Percentiles rank a stretch among this genome's conserved stretches.
Evolutionary conservation across 768 basidiomycete genomes (phyloP).

Genomic region (Hebeloma cylindrosporum): DNA sequence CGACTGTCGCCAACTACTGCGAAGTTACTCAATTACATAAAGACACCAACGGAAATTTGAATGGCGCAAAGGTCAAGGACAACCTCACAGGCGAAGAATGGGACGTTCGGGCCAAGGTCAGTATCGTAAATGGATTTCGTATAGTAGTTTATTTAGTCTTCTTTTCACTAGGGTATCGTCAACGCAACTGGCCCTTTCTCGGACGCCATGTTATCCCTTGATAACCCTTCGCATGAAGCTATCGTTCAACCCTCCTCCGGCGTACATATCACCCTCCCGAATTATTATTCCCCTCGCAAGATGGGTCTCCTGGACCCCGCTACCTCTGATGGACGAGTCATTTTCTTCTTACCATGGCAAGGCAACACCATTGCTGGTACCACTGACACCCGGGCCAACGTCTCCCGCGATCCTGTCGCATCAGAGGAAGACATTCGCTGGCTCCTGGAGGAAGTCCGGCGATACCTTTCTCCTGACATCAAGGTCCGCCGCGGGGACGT

Average conservation of each 20-base stretch:
- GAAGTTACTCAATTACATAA: conserved; percentile 83
- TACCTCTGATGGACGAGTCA: conserved; percentile 94
- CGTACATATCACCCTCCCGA: conserved; percentile 94
- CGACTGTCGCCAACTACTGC: conserved; percentile 85
- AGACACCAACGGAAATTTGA: conserved; percentile 58
- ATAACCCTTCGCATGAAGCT: conserved; percentile 71
- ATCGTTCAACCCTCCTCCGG: conserved; percentile 94
- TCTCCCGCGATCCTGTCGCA: conserved; percentile 74
- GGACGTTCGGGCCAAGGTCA: conserved; percentile 77
- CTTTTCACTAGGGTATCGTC: conserved; percentile 67
- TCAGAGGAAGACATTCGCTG: conserved; percentile 94
- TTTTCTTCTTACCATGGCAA: conserved; percentile 99
- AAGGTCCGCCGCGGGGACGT: conserved; percentile 94
- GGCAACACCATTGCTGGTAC: conserved; percentile 97
- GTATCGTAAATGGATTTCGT: not conserved
- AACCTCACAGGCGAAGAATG: conserved; percentile 81
- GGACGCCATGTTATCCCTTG: conserved; percentile 81
- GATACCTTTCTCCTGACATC: conserved; percentile 90
- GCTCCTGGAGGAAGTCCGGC: conserved; percentile 91
- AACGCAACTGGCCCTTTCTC: conserved; percentile 97
- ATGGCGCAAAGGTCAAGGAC: conserved; percentile 77
- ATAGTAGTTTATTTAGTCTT: not conserved
- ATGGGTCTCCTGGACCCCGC: conserved; percentile 97
- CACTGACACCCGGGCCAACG: conserved; percentile 79
- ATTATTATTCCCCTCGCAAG: conserved; percentile 91